Conservation (phyloP, 140 eudicot genomes). For the Anethum foeniculum region DNA sequence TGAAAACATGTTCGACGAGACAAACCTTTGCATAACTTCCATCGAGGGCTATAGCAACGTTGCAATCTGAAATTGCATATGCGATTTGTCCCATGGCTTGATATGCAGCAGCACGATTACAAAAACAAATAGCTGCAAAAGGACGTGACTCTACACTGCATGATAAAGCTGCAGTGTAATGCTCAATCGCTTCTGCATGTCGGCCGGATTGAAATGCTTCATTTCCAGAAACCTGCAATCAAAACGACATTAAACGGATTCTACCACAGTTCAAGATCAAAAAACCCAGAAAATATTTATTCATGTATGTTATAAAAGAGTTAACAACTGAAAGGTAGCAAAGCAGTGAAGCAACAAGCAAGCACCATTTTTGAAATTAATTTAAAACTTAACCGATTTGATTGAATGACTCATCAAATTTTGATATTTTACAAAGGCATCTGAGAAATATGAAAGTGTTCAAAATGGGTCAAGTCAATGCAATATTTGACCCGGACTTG, state of each 20-base stretch:
- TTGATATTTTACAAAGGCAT: background rate
- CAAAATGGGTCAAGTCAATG: background rate
- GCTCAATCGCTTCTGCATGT: slow-evolving; percentile 79
- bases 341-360: background rate
- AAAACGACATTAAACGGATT: background rate
- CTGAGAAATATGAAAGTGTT: background rate
- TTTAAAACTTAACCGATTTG: background rate
- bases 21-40: slow-evolving; percentile 73
- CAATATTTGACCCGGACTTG: background rate
- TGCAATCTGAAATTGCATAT: slow-evolving; percentile 94
- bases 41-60: slow-evolving; percentile 89
- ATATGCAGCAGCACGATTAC: slow-evolving; percentile 93
- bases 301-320: background rate
- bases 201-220: slow-evolving; percentile 83
- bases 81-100: slow-evolving; percentile 67
- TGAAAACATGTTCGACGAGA: background rate
- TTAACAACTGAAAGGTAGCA: background rate
- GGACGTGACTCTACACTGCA: slow-evolving; percentile 75
- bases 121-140: slow-evolving; percentile 77
- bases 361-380: background rate
- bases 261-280: background rate
- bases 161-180: slow-evolving; percentile 74
- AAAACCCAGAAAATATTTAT: background rate
- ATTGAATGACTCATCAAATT: background rate
- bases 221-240: slow-evolving; percentile 75